These are phyloP conservation scores for Aspergillus phoenicis DNA, from an alignment of 2,329 filamentous ascomycete genomes.

Conservation along the genomic window DNA sequence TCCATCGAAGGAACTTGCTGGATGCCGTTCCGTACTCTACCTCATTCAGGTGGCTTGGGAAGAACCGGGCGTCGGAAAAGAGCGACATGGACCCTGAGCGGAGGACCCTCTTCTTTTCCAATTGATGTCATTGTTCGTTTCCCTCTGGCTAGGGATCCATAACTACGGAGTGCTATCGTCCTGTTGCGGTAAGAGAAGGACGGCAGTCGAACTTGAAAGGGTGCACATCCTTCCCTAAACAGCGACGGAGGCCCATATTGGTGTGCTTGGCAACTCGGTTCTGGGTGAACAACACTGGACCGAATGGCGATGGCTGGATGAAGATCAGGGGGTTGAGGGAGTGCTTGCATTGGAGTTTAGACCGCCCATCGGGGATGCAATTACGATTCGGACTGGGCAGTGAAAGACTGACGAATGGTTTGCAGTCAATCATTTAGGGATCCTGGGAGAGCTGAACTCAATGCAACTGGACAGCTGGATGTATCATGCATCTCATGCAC, in stretches of 20 bases:
- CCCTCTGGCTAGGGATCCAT: neutral
- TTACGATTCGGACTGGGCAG: neutral
- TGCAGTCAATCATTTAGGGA: neutral
- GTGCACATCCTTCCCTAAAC: constrained; percentile 4
- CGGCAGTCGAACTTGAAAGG: neutral
- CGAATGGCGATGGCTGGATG: constrained; percentile 2
- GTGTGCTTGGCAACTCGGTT: neutral
- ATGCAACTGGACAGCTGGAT: neutral
- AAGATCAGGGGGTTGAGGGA: neutral
- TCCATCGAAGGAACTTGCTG: neutral
- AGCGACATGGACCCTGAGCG: neutral
- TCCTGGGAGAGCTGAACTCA: neutral
- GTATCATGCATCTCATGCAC: neutral
- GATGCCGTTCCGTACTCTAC: neutral
- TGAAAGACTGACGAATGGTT: neutral
- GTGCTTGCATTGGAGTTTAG: neutral
- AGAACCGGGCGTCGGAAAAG: constrained; percentile 5
- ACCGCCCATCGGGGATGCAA: neutral
- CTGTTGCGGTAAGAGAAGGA: constrained; percentile 2
- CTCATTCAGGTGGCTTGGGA: neutral
- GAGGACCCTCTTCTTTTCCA: neutral
- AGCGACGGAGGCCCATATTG: neutral
- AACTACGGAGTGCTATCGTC: neutral
- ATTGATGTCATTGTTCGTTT: constrained; percentile 5
- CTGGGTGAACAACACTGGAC: neutral